Evolutionary conservation across 768 basidiomycete genomes (phyloP).

Genomic region (Trametes punicea): DNA sequence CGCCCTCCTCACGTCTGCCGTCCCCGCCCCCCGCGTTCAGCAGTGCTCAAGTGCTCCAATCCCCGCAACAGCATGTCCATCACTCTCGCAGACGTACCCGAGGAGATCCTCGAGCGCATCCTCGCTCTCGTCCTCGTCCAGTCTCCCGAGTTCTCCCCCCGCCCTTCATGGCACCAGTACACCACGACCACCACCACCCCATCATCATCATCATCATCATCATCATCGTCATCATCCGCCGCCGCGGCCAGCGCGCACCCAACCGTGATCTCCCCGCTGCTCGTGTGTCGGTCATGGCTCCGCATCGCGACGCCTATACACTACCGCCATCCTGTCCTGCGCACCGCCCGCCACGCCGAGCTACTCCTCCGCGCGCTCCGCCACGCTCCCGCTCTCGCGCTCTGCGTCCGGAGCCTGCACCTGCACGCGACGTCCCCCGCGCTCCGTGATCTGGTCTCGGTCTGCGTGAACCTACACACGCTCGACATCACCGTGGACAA

Average conservation of each 20-base stretch:
- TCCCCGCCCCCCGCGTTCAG: not conserved
- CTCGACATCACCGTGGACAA: constrained; percentile 38
- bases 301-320: constrained; percentile 57
- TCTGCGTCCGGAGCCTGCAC: constrained; percentile 40
- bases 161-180: constrained; percentile 23
- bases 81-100: constrained; percentile 34
- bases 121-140: constrained; percentile 33
- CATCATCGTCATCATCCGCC: no score
- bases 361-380: constrained; percentile 38
- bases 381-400: constrained; percentile 36
- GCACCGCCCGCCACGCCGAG: constrained; percentile 37
- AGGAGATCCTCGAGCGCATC: constrained; percentile 48
- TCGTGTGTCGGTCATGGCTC: constrained; percentile 48
- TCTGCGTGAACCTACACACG: constrained; percentile 33
- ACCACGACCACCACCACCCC: not conserved
- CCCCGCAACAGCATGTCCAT: constrained; percentile 11
- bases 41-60: not conserved
- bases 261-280: constrained; percentile 41
- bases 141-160: constrained; percentile 21
- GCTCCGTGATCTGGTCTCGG: constrained; percentile 38
- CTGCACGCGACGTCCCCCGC: constrained; percentile 41
- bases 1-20: not conserved
- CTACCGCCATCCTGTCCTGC: constrained; percentile 51
- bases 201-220: no score
- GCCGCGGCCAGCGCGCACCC: constrained; percentile 6